Conservation (phyloP, 768 basidiomycete species). For the Russula griseocarnosa region DNA sequence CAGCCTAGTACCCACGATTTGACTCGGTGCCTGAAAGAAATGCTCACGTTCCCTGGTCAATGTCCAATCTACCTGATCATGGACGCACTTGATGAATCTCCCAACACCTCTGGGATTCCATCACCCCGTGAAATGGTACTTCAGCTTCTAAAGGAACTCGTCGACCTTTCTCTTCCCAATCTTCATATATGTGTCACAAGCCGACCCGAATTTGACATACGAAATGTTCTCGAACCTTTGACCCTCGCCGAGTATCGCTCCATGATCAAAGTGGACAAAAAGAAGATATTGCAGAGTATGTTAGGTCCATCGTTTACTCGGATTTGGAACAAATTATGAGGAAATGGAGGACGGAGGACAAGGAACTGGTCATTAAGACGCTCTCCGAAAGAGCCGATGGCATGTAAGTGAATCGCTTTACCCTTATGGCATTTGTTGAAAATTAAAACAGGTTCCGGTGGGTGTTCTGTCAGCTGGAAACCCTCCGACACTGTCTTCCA, state of each 20-base stretch:
- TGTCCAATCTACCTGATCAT: neutral
- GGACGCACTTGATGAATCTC: slow-evolving; percentile 7
- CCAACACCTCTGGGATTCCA: neutral
- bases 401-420: neutral
- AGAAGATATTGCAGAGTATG: neutral
- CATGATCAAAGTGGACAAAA: neutral
- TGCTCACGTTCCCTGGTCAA: neutral
- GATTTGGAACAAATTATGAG: neutral
- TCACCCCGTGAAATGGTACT: neutral
- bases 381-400: neutral
- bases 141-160: neutral
- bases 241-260: neutral
- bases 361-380: neutral
- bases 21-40: neutral
- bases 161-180: neutral
- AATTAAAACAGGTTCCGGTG: neutral
- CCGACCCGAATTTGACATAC: neutral
- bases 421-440: neutral
- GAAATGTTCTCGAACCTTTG: neutral
- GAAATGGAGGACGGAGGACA: neutral
- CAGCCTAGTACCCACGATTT: neutral
- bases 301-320: neutral
- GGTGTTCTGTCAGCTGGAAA: neutral
- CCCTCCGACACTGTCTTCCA: neutral
- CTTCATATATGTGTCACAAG: neutral